These are phyloP conservation scores for Phytophthora litchii DNA, from an alignment of 352 stramenopile genomes.

Conservation along the genomic window DNA sequence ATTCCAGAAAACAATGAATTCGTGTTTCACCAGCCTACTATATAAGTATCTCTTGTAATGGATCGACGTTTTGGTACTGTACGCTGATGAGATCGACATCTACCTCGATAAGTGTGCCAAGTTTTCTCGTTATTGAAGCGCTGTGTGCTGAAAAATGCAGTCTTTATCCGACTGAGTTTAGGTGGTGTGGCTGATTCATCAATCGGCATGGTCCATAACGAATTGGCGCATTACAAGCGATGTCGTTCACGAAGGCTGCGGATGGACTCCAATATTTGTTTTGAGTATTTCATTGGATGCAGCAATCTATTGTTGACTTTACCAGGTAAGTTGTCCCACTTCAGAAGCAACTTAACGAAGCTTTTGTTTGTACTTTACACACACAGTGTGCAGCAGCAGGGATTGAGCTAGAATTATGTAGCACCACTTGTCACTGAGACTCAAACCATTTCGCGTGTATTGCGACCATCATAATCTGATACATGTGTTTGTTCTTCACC, in stretches of 20 bases:
- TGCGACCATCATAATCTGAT: neutral
- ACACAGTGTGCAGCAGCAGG: neutral
- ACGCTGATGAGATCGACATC: slow-evolving; percentile 17
- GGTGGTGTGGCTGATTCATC: slow-evolving; percentile 19
- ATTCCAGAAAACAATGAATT: slow-evolving; percentile 13
- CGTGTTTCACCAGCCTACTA: neutral
- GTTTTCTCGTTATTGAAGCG: slow-evolving; percentile 20
- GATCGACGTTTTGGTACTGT: slow-evolving; percentile 40
- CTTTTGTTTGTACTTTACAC: neutral
- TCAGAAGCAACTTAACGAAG: neutral
- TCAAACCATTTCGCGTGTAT: neutral
- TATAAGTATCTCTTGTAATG: slow-evolving; percentile 25
- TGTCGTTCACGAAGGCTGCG: neutral
- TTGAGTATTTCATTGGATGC: slow-evolving; percentile 1
- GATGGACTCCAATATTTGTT: slow-evolving; percentile 1
- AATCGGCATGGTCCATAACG: slow-evolving; percentile 1
- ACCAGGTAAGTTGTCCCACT: neutral
- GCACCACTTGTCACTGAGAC: neutral
- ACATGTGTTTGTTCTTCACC: no score
- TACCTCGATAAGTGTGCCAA: slow-evolving; percentile 27
- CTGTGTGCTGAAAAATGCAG: slow-evolving; percentile 20
- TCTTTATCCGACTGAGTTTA: slow-evolving; percentile 21
- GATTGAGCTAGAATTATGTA: slow-evolving; percentile 5
- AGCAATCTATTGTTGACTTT: neutral
- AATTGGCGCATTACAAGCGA: neutral